These are phyloP conservation scores for Fonsecaea nubica DNA, from an alignment of 2,329 filamentous ascomycete species.

Conservation along the genomic window DNA sequence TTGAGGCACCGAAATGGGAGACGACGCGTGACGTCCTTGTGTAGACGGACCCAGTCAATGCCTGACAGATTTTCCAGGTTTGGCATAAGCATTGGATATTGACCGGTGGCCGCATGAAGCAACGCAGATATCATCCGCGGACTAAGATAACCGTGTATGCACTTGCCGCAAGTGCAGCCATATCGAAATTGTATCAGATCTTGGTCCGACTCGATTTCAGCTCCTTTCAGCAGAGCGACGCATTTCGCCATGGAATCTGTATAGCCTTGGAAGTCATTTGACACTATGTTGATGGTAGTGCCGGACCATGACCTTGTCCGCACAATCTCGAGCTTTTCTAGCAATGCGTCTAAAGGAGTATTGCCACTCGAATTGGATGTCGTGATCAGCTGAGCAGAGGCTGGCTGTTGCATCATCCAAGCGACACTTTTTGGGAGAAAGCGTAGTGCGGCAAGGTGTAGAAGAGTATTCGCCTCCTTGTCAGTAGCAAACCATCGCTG, in stretches of 20 bases:
- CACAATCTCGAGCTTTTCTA: conserved; percentile 41
- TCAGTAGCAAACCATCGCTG: conserved; percentile 28
- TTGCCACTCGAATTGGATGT: conserved; percentile 44
- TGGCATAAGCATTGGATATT: background rate
- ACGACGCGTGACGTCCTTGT: background rate
- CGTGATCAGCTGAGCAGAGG: conserved; percentile 20
- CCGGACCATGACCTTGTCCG: conserved; percentile 37
- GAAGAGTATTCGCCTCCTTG: conserved; percentile 38
- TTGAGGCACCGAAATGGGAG: background rate
- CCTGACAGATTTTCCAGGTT: background rate
- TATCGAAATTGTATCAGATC: conserved; percentile 43
- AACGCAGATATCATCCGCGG: conserved; percentile 46
- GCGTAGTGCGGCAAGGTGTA: conserved; percentile 41
- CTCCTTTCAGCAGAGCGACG: conserved; percentile 39
- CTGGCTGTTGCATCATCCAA: conserved; percentile 43
- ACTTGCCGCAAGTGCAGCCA: conserved; percentile 50
- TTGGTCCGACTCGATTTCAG: conserved; percentile 9
- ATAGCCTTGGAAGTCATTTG: conserved; percentile 35
- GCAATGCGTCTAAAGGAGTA: conserved; percentile 45
- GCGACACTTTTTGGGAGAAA: conserved; percentile 36
- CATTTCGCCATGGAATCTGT: conserved; percentile 44
- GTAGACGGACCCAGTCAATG: background rate
- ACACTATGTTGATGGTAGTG: conserved; percentile 33
- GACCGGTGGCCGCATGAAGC: conserved; percentile 35
- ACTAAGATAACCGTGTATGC: conserved; percentile 48